These are phyloP conservation scores for Amanita phalloides DNA, from an alignment of 768 basidiomycete species.

Conservation along the genomic window DNA sequence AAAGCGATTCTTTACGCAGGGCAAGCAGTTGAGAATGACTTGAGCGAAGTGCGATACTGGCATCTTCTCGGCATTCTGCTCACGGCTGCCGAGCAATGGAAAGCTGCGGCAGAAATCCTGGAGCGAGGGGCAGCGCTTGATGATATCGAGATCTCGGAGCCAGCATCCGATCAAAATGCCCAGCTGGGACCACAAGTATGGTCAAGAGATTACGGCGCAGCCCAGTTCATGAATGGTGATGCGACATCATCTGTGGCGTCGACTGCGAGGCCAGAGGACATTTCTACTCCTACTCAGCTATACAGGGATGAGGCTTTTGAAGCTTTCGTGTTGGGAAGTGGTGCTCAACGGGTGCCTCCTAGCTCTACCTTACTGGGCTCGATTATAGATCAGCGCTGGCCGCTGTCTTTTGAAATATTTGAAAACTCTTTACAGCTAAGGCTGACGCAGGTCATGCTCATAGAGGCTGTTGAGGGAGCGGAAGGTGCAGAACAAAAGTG, in stretches of 20 bases:
- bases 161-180: conserved; percentile 1
- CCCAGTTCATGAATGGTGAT: background rate
- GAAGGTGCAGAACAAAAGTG: conserved; percentile 75
- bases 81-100: conserved; percentile 72
- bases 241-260: background rate
- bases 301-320: conserved; percentile 3
- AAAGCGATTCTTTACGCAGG: conserved; percentile 59
- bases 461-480: conserved; percentile 77
- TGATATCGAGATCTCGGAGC: conserved; percentile 16
- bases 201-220: background rate
- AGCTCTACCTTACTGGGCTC: conserved; percentile 18
- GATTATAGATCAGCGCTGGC: conserved; percentile 18
- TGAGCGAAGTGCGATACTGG: conserved; percentile 67
- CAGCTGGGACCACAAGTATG: background rate
- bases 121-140: conserved; percentile 63
- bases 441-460: conserved; percentile 74
- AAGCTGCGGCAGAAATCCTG: conserved; percentile 62
- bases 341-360: conserved; percentile 24
- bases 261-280: conserved; percentile 1
- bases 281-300: background rate
- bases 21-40: conserved; percentile 60
- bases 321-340: conserved; percentile 18
- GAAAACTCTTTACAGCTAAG: conserved; percentile 76
- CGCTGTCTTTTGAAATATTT: conserved; percentile 50
- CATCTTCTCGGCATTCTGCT: conserved; percentile 81